Evolutionary conservation across 495 filamentous ascomycete genomes (phyloP).

Genomic region (Neurospora discreta): DNA sequence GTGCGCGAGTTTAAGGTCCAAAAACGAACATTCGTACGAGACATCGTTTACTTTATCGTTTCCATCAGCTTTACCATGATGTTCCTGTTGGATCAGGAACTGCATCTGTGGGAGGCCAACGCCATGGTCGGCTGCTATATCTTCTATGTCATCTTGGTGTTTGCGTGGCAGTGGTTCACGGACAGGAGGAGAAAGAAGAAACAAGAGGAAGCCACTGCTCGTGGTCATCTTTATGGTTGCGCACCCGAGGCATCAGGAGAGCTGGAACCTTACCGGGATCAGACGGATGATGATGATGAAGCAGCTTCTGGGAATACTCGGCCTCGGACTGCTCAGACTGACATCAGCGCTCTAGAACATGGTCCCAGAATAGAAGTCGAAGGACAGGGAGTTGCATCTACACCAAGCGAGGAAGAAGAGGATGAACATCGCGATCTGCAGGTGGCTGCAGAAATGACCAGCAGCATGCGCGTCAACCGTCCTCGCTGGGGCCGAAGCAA

Average conservation of each 20-base stretch:
- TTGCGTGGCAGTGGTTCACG: slow-evolving; percentile 85
- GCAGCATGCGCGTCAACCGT: slow-evolving; percentile 82
- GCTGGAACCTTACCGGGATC: slow-evolving; percentile 56
- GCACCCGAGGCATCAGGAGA: slow-evolving; percentile 36
- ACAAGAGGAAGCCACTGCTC: slow-evolving; percentile 54
- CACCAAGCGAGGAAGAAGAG: slow-evolving; percentile 59
- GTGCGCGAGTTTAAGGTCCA: slow-evolving; percentile 88
- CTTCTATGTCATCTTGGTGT: slow-evolving; percentile 83
- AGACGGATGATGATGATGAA: slow-evolving; percentile 55
- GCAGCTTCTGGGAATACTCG: slow-evolving; percentile 31
- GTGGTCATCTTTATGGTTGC: slow-evolving; percentile 59
- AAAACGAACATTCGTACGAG: slow-evolving; percentile 77
- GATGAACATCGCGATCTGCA: slow-evolving; percentile 58
- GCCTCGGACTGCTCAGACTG: slow-evolving; percentile 16
- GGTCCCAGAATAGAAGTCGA: slow-evolving; percentile 39
- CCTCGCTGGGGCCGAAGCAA: slow-evolving; percentile 57
- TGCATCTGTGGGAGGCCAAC: slow-evolving; percentile 80
- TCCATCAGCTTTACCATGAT: slow-evolving; percentile 81
- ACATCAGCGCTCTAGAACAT: slow-evolving; percentile 65
- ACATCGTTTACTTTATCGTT: slow-evolving; percentile 87
- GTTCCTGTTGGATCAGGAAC: slow-evolving; percentile 72
- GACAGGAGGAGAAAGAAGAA: slow-evolving; percentile 46
- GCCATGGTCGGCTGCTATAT: slow-evolving; percentile 86
- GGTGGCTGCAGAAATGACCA: slow-evolving; percentile 71
- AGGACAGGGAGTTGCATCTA: slow-evolving; percentile 32